Evolutionary conservation across 208 protist species (phyloP).

Genomic region (Acanthamoeba sp.): DNA sequence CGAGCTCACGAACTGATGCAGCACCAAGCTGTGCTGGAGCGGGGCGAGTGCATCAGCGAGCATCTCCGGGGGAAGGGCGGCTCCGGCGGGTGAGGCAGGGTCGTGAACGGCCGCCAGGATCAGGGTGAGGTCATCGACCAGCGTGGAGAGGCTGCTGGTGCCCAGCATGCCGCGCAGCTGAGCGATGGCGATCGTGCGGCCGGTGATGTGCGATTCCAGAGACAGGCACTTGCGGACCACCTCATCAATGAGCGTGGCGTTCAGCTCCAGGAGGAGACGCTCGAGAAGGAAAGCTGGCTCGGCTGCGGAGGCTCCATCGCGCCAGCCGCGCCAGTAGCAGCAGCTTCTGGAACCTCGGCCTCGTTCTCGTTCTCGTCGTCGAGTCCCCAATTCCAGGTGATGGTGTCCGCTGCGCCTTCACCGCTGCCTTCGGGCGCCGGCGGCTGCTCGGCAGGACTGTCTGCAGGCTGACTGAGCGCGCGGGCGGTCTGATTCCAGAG

Average conservation of each 20-base stretch:
- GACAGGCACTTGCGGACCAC: neutral
- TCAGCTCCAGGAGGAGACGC: conserved; percentile 14
- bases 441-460: neutral
- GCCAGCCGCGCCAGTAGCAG: neutral
- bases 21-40: neutral
- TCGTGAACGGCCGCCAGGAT: neutral
- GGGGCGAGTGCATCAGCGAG: neutral
- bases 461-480: neutral
- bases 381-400: neutral
- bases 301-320: neutral
- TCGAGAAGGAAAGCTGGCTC: neutral
- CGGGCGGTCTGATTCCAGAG: conserved; percentile 46
- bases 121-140: conserved; percentile 9
- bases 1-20: conserved; percentile 2
- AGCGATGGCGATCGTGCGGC: neutral
- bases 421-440: neutral
- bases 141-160: neutral
- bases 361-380: neutral
- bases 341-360: neutral
- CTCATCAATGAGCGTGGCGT: neutral
- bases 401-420: conserved; percentile 3
- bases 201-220: neutral
- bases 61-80: neutral
- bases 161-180: neutral
- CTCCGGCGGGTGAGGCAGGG: neutral